phyloP scores from a whole-genome alignment of 2,329 filamentous ascomycete species.

The Talaromyces atroroseus region DNA sequence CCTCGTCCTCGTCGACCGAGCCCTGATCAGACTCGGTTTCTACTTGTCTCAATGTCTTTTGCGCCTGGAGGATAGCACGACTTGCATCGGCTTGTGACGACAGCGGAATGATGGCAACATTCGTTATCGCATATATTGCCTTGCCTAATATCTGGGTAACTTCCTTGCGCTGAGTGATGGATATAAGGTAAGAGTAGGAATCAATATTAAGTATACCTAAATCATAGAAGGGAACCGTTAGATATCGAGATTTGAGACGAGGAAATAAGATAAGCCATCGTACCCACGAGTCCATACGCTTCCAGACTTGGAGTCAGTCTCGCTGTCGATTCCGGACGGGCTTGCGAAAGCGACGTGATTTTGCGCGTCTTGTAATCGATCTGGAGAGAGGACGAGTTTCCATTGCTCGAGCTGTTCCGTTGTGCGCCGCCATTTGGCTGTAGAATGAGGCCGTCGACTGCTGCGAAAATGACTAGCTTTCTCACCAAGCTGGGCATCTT shows the following conservation, averaged over 20 bases:
- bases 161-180: conserved; percentile 79
- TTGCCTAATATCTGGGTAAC: conserved; percentile 80
- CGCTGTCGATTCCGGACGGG: conserved; percentile 21
- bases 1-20: conserved; percentile 19
- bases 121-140: conserved; percentile 79
- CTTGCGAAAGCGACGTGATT: conserved; percentile 44
- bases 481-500: conserved; percentile 71
- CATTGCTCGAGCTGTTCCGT: neutral
- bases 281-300: conserved; percentile 54
- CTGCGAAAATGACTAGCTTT: conserved; percentile 74
- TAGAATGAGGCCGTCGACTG: conserved; percentile 75
- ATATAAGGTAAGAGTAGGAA: conserved; percentile 74
- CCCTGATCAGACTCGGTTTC: conserved; percentile 31
- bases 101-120: conserved; percentile 85
- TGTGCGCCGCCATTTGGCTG: conserved; percentile 57
- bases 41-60: conserved; percentile 38
- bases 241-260: neutral
- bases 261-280: neutral
- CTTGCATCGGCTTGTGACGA: conserved; percentile 69
- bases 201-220: conserved; percentile 79
- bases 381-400: conserved; percentile 28
- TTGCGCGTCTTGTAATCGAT: conserved; percentile 62
- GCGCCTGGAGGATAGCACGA: conserved; percentile 62
- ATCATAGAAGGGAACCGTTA: neutral
- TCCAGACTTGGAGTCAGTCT: conserved; percentile 39